Evolutionary conservation across 495 filamentous ascomycete species (phyloP).

Genomic region (Penicillium chermesinum): DNA sequence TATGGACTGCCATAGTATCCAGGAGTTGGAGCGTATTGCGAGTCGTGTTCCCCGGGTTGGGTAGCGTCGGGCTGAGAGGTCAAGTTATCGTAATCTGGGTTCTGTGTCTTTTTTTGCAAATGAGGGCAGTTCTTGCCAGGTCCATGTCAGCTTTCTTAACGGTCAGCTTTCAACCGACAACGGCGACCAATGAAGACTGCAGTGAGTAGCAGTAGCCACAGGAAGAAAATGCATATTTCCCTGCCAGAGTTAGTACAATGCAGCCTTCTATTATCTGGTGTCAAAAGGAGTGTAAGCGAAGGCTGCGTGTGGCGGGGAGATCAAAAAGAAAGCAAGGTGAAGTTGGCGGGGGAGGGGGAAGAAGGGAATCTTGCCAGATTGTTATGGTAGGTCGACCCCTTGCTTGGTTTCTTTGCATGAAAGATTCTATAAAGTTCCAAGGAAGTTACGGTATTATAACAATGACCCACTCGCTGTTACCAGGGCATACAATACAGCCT

Average conservation of each 20-base stretch:
- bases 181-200: conserved; percentile 6
- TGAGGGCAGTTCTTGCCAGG: not conserved
- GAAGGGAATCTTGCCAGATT: not conserved
- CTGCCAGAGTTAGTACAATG: conserved; percentile 13
- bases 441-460: conserved; percentile 2
- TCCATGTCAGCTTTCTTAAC: conserved; percentile 8
- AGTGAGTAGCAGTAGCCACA: not conserved
- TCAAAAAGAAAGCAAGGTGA: not conserved
- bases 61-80: not conserved
- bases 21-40: conserved; percentile 10
- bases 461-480: conserved; percentile 1
- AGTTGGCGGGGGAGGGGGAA: not conserved
- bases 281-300: not conserved
- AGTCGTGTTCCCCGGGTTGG: conserved; percentile 8
- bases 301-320: not conserved
- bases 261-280: not conserved
- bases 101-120: conserved; percentile 4
- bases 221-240: conserved; percentile 9
- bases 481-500: not conserved
- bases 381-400: not conserved
- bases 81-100: conserved; percentile 5
- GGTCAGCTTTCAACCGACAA: not conserved
- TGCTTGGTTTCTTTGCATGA: conserved; percentile 1
- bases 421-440: conserved; percentile 1
- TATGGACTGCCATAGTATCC: conserved; percentile 5